These are phyloP conservation scores for Ceratobasidium sp. DNA, from an alignment of 1,284 basidiomycete genomes.

Conservation along the genomic window DNA sequence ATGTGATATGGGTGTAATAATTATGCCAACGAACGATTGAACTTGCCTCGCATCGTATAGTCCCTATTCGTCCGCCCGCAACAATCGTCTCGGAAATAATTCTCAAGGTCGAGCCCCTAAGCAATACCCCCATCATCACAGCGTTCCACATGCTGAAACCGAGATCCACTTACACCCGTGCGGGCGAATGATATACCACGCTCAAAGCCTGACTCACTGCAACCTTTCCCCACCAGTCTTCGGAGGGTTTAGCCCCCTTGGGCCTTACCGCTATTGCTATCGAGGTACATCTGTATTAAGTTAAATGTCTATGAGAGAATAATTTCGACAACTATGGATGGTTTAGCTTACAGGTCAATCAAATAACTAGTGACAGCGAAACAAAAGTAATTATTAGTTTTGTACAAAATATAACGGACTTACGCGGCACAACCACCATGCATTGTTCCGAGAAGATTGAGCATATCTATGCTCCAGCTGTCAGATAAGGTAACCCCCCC, in stretches of 20 bases:
- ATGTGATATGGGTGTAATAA: too few species aligned
- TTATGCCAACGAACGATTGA: too few species aligned
- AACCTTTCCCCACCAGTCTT: conserved; percentile 36
- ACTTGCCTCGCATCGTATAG: conserved; percentile 41
- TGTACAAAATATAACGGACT: background rate
- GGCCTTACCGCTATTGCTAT: conserved; percentile 17
- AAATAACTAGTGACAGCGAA: conserved; percentile 9
- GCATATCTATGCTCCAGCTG: conserved; percentile 34
- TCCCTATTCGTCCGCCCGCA: conserved; percentile 36
- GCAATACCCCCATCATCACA: background rate
- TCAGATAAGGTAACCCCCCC: background rate
- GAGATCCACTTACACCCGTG: conserved; percentile 29
- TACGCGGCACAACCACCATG: conserved; percentile 41
- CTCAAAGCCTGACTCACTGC: conserved; percentile 40
- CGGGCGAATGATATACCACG: conserved; percentile 40
- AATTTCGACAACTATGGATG: background rate
- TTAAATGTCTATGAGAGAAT: background rate
- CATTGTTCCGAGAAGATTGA: conserved; percentile 40
- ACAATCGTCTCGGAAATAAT: conserved; percentile 37
- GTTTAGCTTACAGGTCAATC: conserved; percentile 35
- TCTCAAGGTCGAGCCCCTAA: conserved; percentile 35
- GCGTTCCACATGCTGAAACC: background rate
- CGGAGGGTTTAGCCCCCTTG: conserved; percentile 9
- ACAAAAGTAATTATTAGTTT: background rate
- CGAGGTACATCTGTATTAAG: conserved; percentile 28